A percentile compares a stretch with the other conserved stretches of the same genome.
phyloP scores from a whole-genome alignment of 164 flowering plant genomes.

The Vitis vinifera region DNA sequence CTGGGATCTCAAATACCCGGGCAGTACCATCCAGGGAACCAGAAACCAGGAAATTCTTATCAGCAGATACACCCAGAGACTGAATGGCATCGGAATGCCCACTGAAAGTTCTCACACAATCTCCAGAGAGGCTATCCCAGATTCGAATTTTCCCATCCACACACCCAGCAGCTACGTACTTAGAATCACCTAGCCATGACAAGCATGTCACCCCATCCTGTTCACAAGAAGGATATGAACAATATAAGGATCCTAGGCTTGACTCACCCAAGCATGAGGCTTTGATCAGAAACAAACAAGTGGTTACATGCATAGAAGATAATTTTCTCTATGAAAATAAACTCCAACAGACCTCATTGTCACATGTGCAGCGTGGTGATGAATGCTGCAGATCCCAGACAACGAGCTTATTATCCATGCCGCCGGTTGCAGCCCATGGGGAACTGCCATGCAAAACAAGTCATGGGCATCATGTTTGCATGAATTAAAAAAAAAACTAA shows the following conservation, averaged over 20 bases:
- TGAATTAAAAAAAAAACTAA: neutral
- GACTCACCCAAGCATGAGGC: too few species aligned
- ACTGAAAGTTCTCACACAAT: conserved; percentile 52
- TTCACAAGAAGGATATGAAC: conserved; percentile 1
- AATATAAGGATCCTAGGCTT: too few species aligned
- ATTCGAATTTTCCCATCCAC: conserved; percentile 70
- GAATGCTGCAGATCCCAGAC: conserved; percentile 86
- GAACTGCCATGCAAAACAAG: conserved; percentile 38
- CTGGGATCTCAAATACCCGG: conserved; percentile 72
- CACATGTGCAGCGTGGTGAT: conserved; percentile 58
- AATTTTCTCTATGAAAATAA: neutral
- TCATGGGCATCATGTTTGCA: neutral
- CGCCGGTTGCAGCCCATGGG: conserved; percentile 81
- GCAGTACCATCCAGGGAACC: conserved; percentile 75
- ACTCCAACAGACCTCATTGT: conserved; percentile 59
- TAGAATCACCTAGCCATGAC: conserved; percentile 71
- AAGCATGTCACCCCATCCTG: conserved; percentile 82
- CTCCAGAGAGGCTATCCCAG: conserved; percentile 90
- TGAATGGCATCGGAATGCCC: conserved; percentile 74
- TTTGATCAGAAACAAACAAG: too few species aligned
- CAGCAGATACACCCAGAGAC: conserved; percentile 53
- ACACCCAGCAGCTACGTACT: conserved; percentile 69
- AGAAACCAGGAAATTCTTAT: conserved; percentile 64
- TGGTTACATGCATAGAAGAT: too few species aligned
- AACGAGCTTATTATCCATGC: conserved; percentile 78